phyloP scores from a whole-genome alignment of 2,329 filamentous ascomycete genomes.

The Hymenoscyphus repandus region DNA sequence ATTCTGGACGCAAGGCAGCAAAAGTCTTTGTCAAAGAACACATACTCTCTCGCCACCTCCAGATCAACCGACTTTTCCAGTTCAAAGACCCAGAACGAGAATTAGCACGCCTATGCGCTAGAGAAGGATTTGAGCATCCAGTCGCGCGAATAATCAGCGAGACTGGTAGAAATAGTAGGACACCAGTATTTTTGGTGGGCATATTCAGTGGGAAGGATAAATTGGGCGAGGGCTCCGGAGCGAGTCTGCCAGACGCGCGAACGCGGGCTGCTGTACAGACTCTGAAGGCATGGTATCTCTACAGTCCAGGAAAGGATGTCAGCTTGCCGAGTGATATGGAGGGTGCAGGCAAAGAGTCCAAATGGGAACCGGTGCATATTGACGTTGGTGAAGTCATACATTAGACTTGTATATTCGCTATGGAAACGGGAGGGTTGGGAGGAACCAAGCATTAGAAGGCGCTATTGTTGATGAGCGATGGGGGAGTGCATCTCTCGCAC shows the following conservation, averaged over 20 bases:
- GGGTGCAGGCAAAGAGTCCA: conserved; percentile 25
- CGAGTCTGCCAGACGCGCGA: conserved; percentile 72
- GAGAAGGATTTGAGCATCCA: conserved; percentile 84
- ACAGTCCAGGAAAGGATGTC: conserved; percentile 56
- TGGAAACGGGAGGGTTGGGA: not conserved
- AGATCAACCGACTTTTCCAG: conserved; percentile 72
- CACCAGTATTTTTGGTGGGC: conserved; percentile 88
- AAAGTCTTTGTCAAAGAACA: conserved; percentile 81
- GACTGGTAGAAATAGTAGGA: conserved; percentile 78
- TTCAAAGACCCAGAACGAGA: conserved; percentile 84
- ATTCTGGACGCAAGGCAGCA: conserved; percentile 72
- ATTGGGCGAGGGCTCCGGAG: conserved; percentile 82
- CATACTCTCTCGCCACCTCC: conserved; percentile 73
- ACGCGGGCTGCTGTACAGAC: conserved; percentile 76
- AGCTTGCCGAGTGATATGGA: conserved; percentile 45
- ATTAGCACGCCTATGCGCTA: conserved; percentile 72
- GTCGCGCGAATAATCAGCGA: conserved; percentile 85
- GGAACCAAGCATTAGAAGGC: not conserved
- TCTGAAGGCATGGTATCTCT: conserved; percentile 93
- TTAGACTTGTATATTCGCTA: not conserved
- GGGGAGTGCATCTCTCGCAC: not conserved
- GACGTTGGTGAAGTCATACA: conserved; percentile 51
- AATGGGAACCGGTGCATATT: conserved; percentile 50
- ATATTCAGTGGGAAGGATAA: conserved; percentile 90
- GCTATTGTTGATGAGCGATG: not conserved